Evolutionary conservation across 139 green algal genomes (phyloP), one percentile per base, ranked within the genome.

Genomic region (Desmodesmus armatus): DNA sequence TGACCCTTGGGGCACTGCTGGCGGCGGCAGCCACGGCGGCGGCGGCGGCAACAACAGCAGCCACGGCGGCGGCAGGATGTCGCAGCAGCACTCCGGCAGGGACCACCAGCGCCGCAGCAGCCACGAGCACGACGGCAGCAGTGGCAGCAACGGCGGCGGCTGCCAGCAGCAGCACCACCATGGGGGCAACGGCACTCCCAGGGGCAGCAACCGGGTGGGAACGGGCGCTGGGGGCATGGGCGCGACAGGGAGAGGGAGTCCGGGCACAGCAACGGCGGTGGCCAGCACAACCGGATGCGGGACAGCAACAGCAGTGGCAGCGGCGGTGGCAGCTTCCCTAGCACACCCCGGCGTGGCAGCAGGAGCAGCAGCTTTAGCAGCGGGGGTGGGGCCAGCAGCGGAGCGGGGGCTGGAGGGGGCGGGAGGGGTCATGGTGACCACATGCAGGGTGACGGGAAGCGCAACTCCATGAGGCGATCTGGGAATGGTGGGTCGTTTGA

Each of bases 401-500:
- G 41, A 39, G 27, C 7, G 70, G 41, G 13, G n/a, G 40, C 3
- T 49, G 17, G 39, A 21, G 25, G 69, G 35, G n/a, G 40, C 15
- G 41, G 39, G 37, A n/a, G 27, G 25, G 11, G 27, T 9, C 51
- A 63, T 6, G 76, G 35, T 23, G 25, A 23, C 58, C 47, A 65
- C 78, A 84, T n/a, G 78, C 40, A 74, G 39, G 19, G 47, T 69
- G 49, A 31, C 21, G 58, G 60, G 7, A 39, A 69, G 1, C n/a
- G 60, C 60, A 69, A 69, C 6, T n/a, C 33, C 33, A 74, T 31
- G 15, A 33, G 66, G 3, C 66, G 66, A 33, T 74, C 66, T 0
- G 33, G 29, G 66, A 33, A 74, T 33, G 43, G 66, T 13, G 71
- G n/a, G n/a, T n/a, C 40, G 19, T 84, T 84, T 65, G 60, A 84